Conservation (phyloP, 352 stramenopile genomes). For the Phytophthora multivora region DNA sequence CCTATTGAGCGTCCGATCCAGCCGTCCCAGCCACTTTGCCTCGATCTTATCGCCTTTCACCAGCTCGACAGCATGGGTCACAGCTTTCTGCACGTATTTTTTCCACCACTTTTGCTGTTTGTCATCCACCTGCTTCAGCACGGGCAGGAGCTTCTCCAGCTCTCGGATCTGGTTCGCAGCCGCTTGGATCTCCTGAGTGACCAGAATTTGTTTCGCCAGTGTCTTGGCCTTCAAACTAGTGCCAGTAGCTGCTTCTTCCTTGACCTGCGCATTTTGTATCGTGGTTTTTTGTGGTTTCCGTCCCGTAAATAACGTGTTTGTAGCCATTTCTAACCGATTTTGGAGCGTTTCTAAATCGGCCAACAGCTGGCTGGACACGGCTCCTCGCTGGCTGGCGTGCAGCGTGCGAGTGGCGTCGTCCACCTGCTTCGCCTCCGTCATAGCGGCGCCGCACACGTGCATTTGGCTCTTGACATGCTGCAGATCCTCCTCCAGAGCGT, state of each 20-base stretch:
- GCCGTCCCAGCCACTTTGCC: background rate
- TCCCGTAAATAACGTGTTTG: conserved; percentile 11
- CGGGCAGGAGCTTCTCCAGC: conserved; percentile 25
- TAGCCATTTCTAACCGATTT: conserved; percentile 18
- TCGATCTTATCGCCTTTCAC: conserved; percentile 1
- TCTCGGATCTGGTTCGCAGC: conserved; percentile 7
- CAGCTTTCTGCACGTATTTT: conserved; percentile 24
- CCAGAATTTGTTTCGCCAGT: conserved; percentile 17
- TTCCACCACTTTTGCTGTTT: conserved; percentile 36
- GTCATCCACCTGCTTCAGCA: conserved; percentile 11
- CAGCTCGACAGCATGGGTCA: conserved; percentile 15
- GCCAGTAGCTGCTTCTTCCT: background rate
- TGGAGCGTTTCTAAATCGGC: conserved; percentile 41
- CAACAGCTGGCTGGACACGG: conserved; percentile 36
- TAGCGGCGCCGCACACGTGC: conserved; percentile 24
- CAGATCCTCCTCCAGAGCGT: conserved; percentile 38
- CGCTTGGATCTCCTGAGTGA: conserved; percentile 12
- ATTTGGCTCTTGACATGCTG: conserved; percentile 18
- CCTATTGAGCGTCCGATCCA: conserved; percentile 12
- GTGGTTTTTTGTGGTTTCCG: background rate
- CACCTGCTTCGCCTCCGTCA: conserved; percentile 40
- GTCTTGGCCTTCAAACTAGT: conserved; percentile 14
- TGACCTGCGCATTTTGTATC: conserved; percentile 1
- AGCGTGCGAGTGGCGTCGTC: conserved; percentile 40
- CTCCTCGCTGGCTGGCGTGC: conserved; percentile 18